Conservation (phyloP, 345 rosid genomes). For the Chamaenerion angustifolium region DNA sequence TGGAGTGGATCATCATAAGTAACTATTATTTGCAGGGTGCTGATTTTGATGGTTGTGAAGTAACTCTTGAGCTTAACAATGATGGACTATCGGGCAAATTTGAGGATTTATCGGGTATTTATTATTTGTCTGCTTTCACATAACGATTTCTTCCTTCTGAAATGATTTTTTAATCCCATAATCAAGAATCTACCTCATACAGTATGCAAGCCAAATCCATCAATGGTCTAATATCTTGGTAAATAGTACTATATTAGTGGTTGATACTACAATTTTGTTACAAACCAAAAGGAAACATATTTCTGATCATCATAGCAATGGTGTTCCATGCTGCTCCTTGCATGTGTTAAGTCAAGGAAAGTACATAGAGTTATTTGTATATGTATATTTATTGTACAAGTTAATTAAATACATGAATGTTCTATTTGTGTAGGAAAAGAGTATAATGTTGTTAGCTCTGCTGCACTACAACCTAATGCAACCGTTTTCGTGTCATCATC, state of each 20-base stretch:
- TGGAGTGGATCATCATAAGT: background rate
- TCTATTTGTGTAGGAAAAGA: conserved; percentile 36
- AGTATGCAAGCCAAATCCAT: too few species aligned
- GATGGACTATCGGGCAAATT: conserved; percentile 45
- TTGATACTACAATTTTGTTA: background rate
- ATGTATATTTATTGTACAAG: background rate
- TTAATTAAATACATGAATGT: background rate
- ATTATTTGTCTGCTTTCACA: too few species aligned
- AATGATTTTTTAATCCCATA: background rate
- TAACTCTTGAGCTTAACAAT: conserved; percentile 27
- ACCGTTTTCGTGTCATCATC: conserved; percentile 39
- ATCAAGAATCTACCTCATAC: too few species aligned
- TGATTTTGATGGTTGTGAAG: conserved; percentile 39
- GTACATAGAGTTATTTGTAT: background rate
- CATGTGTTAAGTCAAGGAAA: background rate
- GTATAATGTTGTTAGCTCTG: conserved; percentile 38
- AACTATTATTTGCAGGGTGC: conserved; percentile 30
- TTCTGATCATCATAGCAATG: background rate
- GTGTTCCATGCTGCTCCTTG: background rate
- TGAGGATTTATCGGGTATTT: conserved; percentile 46
- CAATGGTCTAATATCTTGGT: too few species aligned
- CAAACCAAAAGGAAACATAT: background rate
- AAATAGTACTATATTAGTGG: too few species aligned
- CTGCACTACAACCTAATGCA: conserved; percentile 37
- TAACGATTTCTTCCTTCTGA: background rate